phyloP scores from a whole-genome alignment of 2,329 filamentous ascomycete genomes.

The Phaeosphaeriaceae sp. region DNA sequence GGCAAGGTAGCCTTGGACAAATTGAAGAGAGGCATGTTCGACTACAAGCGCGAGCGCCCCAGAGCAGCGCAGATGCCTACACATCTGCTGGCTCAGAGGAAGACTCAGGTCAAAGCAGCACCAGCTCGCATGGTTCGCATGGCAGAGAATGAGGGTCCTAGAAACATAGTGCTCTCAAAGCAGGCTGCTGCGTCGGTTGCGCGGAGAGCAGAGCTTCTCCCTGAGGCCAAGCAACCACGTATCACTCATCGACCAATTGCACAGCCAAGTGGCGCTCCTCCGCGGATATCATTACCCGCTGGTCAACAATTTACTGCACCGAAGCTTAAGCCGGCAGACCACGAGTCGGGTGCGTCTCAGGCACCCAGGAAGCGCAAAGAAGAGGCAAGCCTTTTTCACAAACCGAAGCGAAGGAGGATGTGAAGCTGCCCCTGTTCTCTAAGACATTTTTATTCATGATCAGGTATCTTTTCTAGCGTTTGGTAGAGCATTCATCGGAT shows the following conservation, averaged over 20 bases:
- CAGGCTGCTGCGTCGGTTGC: slow-evolving; percentile 32
- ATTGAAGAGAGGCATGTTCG: slow-evolving; percentile 40
- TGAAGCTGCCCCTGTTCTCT: background rate
- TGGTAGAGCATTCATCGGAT: too few species aligned
- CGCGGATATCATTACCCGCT: slow-evolving; percentile 33
- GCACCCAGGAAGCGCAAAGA: slow-evolving; percentile 8
- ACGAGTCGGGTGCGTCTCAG: background rate
- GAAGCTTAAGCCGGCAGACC: slow-evolving; percentile 20
- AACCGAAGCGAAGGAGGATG: slow-evolving; percentile 14
- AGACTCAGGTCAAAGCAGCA: slow-evolving; percentile 29
- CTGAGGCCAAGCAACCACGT: slow-evolving; percentile 17
- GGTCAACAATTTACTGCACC: slow-evolving; percentile 41
- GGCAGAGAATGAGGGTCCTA: slow-evolving; percentile 33
- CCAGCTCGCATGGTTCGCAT: slow-evolving; percentile 42
- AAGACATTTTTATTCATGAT: too few species aligned
- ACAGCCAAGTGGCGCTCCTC: slow-evolving; percentile 16
- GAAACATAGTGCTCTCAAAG: slow-evolving; percentile 33
- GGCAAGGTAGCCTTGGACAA: slow-evolving; percentile 47
- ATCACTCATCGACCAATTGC: slow-evolving; percentile 32
- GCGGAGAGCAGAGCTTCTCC: slow-evolving; percentile 8
- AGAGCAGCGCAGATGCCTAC: slow-evolving; percentile 36
- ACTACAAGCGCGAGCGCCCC: slow-evolving; percentile 40
- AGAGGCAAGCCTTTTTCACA: slow-evolving; percentile 9
- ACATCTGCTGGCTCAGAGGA: slow-evolving; percentile 35
- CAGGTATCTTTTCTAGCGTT: too few species aligned